These are phyloP conservation scores for Calonectria pauciramosa DNA, from an alignment of 2,329 filamentous ascomycete genomes.

Conservation along the genomic window DNA sequence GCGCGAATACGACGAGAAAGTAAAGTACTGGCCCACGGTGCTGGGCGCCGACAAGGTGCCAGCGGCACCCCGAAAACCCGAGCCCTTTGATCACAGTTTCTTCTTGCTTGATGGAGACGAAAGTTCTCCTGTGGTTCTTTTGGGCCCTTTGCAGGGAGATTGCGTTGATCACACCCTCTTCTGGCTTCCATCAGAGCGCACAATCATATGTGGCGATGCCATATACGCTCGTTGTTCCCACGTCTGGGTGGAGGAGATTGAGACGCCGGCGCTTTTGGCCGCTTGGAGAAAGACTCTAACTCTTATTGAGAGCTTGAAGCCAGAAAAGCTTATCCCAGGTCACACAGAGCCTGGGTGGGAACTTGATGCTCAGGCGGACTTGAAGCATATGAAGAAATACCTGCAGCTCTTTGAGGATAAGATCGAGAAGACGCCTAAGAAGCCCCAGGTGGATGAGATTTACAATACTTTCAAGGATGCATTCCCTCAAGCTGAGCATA, in stretches of 20 bases:
- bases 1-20: conserved; percentile 2
- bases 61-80: background rate
- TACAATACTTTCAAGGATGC: background rate
- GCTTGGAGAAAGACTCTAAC: background rate
- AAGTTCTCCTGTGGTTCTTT: background rate
- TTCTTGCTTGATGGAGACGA: background rate
- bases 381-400: background rate
- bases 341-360: background rate
- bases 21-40: background rate
- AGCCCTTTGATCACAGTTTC: background rate
- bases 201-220: background rate
- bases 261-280: background rate
- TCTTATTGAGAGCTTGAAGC: background rate
- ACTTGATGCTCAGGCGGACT: background rate
- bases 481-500: background rate
- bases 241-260: conserved; percentile 3
- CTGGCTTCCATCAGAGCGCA: background rate
- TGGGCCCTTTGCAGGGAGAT: background rate
- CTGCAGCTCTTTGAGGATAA: background rate
- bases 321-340: background rate
- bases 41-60: background rate
- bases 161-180: background rate
- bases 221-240: background rate
- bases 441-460: background rate
- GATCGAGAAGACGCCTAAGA: background rate